Evolutionary conservation across 306 rosid genomes (phyloP).

Genomic region (Mimosa pudica): DNA sequence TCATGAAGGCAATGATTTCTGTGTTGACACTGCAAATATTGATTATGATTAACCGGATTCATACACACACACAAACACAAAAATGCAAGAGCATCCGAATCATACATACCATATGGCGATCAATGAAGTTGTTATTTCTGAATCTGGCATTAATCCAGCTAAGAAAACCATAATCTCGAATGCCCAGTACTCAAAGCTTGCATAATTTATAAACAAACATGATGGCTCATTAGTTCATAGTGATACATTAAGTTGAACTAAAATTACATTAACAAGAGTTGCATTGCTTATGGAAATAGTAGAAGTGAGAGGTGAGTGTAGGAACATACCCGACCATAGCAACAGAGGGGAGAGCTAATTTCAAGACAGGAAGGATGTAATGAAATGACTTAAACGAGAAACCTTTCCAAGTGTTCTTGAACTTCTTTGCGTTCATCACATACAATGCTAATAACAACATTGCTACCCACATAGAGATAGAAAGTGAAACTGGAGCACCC

Average conservation of each 20-base stretch:
- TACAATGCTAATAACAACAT: constrained; percentile 40
- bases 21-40: constrained; percentile 60
- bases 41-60: background rate
- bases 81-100: constrained; percentile 13
- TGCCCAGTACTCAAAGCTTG: constrained; percentile 92
- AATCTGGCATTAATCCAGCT: constrained; percentile 73
- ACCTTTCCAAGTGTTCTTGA: constrained; percentile 71
- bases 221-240: constrained; percentile 24
- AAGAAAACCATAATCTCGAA: constrained; percentile 81
- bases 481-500: constrained; percentile 72
- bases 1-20: constrained; percentile 67
- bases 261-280: background rate
- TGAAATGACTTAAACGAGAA: constrained; percentile 56
- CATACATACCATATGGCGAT: constrained; percentile 82
- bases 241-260: constrained; percentile 1
- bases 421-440: constrained; percentile 47
- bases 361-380: constrained; percentile 49
- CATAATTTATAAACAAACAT: constrained; percentile 28
- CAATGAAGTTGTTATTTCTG: constrained; percentile 67
- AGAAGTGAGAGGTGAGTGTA: background rate
- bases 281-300: background rate
- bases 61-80: background rate
- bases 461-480: constrained; percentile 69
- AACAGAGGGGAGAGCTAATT: constrained; percentile 74
- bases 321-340: constrained; percentile 76